Conservation (phyloP, 202 grass and related monocot species). For the Musa balbisiana region DNA sequence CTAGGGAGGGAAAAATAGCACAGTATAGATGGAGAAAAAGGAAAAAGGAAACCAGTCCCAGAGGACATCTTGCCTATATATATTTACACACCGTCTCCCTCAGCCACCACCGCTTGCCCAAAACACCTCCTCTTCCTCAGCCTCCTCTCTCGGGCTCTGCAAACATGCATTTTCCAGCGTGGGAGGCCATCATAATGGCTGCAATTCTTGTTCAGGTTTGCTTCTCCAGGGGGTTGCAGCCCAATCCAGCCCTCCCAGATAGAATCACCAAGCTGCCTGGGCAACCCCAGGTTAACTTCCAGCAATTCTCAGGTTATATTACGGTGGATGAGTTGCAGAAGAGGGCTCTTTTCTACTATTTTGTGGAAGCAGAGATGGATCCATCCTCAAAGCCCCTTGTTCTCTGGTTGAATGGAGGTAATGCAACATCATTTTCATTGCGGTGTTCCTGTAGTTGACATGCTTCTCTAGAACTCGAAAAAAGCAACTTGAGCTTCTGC, state of each 20-base stretch:
- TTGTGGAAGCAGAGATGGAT: conserved; percentile 75
- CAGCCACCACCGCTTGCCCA: background rate
- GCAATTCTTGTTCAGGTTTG: conserved; percentile 1
- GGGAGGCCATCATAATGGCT: conserved; percentile 21
- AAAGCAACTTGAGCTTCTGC: background rate
- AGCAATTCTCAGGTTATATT: conserved; percentile 87
- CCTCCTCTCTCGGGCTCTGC: background rate
- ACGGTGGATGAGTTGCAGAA: conserved; percentile 43
- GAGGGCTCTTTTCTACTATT: conserved; percentile 93
- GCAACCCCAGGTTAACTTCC: conserved; percentile 67
- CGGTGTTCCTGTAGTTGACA: conserved; percentile 5
- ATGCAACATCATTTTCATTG: conserved; percentile 8
- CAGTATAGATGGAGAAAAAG: background rate
- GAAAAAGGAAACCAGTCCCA: background rate
- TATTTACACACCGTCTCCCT: background rate
- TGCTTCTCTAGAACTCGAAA: background rate
- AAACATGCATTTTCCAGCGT: conserved; percentile 9
- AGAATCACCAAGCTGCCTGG: conserved; percentile 63
- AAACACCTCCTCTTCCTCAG: background rate
- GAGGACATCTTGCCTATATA: background rate
- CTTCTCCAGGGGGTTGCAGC: conserved; percentile 18
- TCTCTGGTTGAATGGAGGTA: conserved; percentile 98
- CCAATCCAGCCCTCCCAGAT: conserved; percentile 19
- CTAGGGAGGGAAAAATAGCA: background rate
- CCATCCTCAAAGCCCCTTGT: conserved; percentile 74